These are phyloP conservation scores for Saturnispora dispora DNA, from an alignment of 805 yeast genomes.

Conservation along the genomic window DNA sequence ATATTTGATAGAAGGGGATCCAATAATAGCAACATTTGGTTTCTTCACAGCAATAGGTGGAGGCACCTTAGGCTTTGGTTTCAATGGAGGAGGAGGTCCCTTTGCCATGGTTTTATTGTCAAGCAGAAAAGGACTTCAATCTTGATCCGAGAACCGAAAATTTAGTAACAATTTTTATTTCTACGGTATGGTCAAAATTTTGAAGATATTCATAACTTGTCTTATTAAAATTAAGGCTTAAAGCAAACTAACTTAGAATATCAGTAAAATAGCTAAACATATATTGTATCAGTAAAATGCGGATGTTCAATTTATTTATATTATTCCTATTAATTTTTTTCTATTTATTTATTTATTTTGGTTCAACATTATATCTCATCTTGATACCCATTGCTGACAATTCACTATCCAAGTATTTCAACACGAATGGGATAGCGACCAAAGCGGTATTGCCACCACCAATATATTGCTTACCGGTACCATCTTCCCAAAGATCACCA, in stretches of 20 bases:
- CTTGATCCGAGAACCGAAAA: not conserved
- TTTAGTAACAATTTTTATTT: not conserved
- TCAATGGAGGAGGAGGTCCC: constrained; percentile 24
- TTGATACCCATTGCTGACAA: constrained; percentile 96
- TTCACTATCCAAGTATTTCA: constrained; percentile 91
- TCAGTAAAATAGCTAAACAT: too few species aligned
- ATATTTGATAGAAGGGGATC: not conserved
- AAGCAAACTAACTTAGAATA: too few species aligned
- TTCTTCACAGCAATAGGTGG: constrained; percentile 22
- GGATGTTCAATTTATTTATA: not conserved
- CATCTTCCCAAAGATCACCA: constrained; percentile 91
- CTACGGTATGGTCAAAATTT: not conserved
- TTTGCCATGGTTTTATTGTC: constrained; percentile 10
- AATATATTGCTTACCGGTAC: constrained; percentile 80
- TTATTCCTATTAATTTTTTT: not conserved
- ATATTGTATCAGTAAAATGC: not conserved
- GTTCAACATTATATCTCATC: constrained; percentile 80
- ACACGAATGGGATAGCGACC: constrained; percentile 92
- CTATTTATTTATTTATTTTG: constrained; percentile 26
- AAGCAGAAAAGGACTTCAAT: not conserved
- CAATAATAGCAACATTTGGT: constrained; percentile 10
- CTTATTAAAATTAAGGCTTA: not conserved
- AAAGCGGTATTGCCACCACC: constrained; percentile 95
- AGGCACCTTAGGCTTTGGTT: constrained; percentile 28
- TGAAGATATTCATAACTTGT: not conserved